Evolutionary conservation across 176 grass and related monocot species (phyloP).

Genomic region (Phragmites australis): DNA sequence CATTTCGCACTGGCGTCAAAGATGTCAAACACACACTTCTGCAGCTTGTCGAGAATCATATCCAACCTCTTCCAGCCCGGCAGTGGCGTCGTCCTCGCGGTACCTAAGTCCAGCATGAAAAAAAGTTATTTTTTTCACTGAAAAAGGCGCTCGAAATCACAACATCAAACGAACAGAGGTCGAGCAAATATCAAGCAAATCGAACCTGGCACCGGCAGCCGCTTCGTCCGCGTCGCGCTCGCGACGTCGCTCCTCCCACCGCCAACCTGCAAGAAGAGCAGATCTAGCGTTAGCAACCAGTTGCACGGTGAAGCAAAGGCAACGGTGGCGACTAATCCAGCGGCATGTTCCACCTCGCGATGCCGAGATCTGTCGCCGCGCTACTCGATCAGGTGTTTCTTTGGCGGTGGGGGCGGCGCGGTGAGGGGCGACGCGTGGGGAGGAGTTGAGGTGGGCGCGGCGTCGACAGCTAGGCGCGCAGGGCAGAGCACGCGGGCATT

Average conservation of each 20-base stretch:
- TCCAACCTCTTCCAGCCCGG: conserved; percentile 73
- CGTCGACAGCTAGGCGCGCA: no score
- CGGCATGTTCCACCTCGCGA: conserved; percentile 29
- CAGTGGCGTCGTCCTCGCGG: conserved; percentile 60
- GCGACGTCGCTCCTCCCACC: conserved; percentile 45
- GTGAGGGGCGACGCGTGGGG: no score
- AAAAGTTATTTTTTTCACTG: conserved; percentile 12
- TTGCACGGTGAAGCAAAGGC: conserved; percentile 33
- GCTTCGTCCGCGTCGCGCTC: conserved; percentile 57
- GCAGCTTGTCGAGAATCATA: conserved; percentile 91
- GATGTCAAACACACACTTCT: conserved; percentile 59
- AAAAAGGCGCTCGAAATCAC: conserved; percentile 22
- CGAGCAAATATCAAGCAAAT: conserved; percentile 34
- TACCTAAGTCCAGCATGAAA: conserved; percentile 35
- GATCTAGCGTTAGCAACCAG: conserved; percentile 48
- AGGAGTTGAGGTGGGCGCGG: no score
- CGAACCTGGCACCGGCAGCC: conserved; percentile 63
- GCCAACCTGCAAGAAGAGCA: conserved; percentile 46
- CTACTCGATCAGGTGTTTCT: conserved; percentile 83
- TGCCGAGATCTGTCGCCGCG: conserved; percentile 62
- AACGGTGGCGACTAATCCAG: conserved; percentile 11
- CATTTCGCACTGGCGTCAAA: conserved; percentile 6
- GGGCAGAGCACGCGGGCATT: no score
- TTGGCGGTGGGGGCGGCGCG: no score
- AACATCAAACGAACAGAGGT: conserved; percentile 17